Evolutionary conservation across 2,329 filamentous ascomycete species (phyloP).

Genomic region (Fusarium penzigii): DNA sequence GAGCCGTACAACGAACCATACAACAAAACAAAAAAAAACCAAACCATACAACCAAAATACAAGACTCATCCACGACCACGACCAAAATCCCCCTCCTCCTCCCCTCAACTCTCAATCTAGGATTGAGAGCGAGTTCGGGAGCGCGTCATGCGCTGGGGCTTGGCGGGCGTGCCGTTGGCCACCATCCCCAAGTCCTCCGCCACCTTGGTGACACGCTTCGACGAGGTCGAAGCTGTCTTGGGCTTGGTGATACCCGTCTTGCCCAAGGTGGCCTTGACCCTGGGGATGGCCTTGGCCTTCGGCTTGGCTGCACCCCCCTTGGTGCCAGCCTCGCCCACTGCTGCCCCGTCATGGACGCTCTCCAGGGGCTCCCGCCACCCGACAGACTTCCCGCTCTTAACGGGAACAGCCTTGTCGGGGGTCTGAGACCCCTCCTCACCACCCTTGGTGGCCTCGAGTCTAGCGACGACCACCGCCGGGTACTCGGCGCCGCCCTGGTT

Average conservation of each 20-base stretch:
- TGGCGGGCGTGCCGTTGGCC: conserved; percentile 37
- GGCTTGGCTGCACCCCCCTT: conserved; percentile 8
- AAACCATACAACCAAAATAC: not conserved
- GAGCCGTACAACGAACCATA: too few species aligned
- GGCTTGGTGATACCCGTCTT: conserved; percentile 35
- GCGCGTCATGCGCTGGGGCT: conserved; percentile 33
- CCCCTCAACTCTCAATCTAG: conserved; percentile 11
- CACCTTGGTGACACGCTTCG: conserved; percentile 29
- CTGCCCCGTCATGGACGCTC: conserved; percentile 26
- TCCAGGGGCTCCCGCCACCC: conserved; percentile 38
- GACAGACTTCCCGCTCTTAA: conserved; percentile 32
- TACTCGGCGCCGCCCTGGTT: conserved; percentile 39
- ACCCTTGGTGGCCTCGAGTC: conserved; percentile 24
- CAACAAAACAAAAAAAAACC: not conserved
- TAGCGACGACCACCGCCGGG: conserved; percentile 37
- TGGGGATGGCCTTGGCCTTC: conserved; percentile 23
- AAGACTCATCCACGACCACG: not conserved
- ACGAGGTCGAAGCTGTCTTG: conserved; percentile 16
- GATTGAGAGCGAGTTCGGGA: conserved; percentile 28
- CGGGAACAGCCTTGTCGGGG: conserved; percentile 11
- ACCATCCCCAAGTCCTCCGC: conserved; percentile 36
- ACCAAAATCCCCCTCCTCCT: not conserved
- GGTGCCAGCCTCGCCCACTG: not conserved
- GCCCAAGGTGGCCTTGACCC: conserved; percentile 24
- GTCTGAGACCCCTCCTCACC: conserved; percentile 14